phyloP scores from a whole-genome alignment of 2,329 filamentous ascomycete genomes.

The Fusarium sp. region DNA sequence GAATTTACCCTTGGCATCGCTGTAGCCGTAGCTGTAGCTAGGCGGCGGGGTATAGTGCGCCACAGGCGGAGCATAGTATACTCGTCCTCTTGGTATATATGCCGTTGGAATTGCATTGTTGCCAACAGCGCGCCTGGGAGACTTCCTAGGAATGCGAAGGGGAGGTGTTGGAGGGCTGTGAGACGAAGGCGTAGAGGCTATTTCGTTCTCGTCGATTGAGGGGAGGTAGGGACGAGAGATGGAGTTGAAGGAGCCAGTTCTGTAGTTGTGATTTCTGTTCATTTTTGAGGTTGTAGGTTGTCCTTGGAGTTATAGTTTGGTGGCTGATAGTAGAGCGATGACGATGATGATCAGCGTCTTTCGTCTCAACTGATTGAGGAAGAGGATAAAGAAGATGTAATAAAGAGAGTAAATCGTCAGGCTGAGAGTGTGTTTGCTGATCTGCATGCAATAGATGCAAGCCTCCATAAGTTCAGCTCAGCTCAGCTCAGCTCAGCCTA shows the following conservation, averaged over 20 bases:
- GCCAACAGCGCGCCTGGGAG: slow-evolving; percentile 30
- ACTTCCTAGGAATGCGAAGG: slow-evolving; percentile 45
- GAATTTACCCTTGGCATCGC: slow-evolving; percentile 27
- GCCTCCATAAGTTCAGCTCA: slow-evolving; percentile 6
- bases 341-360: slow-evolving; percentile 1
- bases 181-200: slow-evolving; percentile 26
- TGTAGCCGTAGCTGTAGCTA: slow-evolving; percentile 33
- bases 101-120: slow-evolving; percentile 37
- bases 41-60: slow-evolving; percentile 34
- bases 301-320: neutral
- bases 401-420: slow-evolving; percentile 2
- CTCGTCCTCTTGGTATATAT: slow-evolving; percentile 33
- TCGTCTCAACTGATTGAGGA: slow-evolving; percentile 1
- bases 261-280: slow-evolving; percentile 31
- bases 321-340: neutral
- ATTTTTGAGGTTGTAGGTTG: slow-evolving; percentile 12
- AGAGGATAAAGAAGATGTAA: neutral
- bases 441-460: neutral
- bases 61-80: slow-evolving; percentile 14
- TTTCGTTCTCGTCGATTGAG: slow-evolving; percentile 51
- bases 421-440: neutral
- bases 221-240: slow-evolving; percentile 47
- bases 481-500: neutral
- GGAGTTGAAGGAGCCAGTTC: slow-evolving; percentile 25
- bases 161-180: slow-evolving; percentile 36